phyloP scores from a whole-genome alignment of 1,284 basidiomycete species.

The Rhodofomes roseus region DNA sequence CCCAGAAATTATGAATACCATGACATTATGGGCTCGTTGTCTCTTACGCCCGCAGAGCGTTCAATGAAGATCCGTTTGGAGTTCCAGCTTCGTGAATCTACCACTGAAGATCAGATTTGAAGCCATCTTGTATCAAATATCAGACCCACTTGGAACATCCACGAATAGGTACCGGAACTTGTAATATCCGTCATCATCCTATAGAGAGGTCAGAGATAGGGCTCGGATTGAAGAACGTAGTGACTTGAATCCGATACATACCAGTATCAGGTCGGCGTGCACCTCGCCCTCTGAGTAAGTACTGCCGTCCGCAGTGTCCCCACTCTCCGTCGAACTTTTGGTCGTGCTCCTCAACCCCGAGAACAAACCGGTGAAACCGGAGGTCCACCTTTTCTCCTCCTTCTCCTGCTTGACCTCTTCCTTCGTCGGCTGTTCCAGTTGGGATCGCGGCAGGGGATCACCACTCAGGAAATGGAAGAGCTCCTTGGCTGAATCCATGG shows the following conservation, averaged over 20 bases:
- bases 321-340: conserved; percentile 29
- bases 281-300: conserved; percentile 73
- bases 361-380: conserved; percentile 65
- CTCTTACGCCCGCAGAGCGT: conserved; percentile 57
- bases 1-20: conserved; percentile 36
- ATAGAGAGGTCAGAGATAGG: conserved; percentile 14
- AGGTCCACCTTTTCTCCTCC: conserved; percentile 38
- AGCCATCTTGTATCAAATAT: not conserved
- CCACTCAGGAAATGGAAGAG: conserved; percentile 71
- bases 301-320: conserved; percentile 34
- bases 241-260: conserved; percentile 33
- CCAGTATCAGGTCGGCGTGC: conserved; percentile 72
- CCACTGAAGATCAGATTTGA: conserved; percentile 5
- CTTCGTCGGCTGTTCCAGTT: conserved; percentile 26
- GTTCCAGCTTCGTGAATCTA: conserved; percentile 61
- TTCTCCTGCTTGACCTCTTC: conserved; percentile 22
- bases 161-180: conserved; percentile 74
- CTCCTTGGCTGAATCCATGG: conserved; percentile 45
- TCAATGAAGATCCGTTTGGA: conserved; percentile 71
- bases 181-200: conserved; percentile 77
- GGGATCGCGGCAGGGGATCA: conserved; percentile 38
- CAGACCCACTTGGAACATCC: conserved; percentile 69
- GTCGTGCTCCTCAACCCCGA: conserved; percentile 53
- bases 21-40: conserved; percentile 68
- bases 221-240: not conserved